phyloP scores from a whole-genome alignment of 352 stramenopile species.

The Pythium rhizo-oryzae region DNA sequence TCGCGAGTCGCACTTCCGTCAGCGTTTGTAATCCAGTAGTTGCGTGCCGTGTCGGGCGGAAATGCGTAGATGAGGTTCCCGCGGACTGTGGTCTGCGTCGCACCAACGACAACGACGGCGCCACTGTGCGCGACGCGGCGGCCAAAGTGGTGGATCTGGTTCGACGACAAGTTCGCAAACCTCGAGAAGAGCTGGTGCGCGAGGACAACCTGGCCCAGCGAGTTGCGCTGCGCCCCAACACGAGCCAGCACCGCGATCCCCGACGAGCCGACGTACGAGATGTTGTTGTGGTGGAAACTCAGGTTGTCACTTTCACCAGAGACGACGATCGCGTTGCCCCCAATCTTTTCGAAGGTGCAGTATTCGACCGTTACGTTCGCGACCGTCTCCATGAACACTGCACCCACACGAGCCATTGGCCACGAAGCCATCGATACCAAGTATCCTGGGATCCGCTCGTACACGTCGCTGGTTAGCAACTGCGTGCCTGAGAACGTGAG shows the following conservation, averaged over 20 bases:
- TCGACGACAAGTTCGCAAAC: slow-evolving; percentile 61
- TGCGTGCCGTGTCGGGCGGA: slow-evolving; percentile 26
- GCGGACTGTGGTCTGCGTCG: slow-evolving; percentile 47
- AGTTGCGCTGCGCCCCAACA: slow-evolving; percentile 36
- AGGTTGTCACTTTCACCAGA: slow-evolving; percentile 59
- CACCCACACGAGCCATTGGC: slow-evolving; percentile 59
- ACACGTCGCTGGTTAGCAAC: slow-evolving; percentile 62
- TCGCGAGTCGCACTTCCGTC: slow-evolving; percentile 33
- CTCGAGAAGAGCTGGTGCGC: slow-evolving; percentile 45
- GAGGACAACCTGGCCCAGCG: slow-evolving; percentile 40
- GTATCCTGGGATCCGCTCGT: slow-evolving; percentile 39
- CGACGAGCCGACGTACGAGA: slow-evolving; percentile 59
- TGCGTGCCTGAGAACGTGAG: slow-evolving; percentile 67
- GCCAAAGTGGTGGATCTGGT: slow-evolving; percentile 75
- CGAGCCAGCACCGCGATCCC: slow-evolving; percentile 55
- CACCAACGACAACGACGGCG: slow-evolving; percentile 56
- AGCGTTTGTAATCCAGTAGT: slow-evolving; percentile 52
- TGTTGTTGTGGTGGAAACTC: slow-evolving; percentile 67
- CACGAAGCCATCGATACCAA: slow-evolving; percentile 37
- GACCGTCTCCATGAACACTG: slow-evolving; percentile 70
- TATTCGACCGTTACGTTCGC: slow-evolving; percentile 48
- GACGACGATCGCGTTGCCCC: slow-evolving; percentile 70
- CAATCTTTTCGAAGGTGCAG: slow-evolving; percentile 72
- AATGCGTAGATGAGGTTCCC: slow-evolving; percentile 65
- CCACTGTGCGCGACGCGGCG: slow-evolving; percentile 50